Conservation (phyloP, 2,329 filamentous ascomycete species). For the Venturia carpophila region DNA sequence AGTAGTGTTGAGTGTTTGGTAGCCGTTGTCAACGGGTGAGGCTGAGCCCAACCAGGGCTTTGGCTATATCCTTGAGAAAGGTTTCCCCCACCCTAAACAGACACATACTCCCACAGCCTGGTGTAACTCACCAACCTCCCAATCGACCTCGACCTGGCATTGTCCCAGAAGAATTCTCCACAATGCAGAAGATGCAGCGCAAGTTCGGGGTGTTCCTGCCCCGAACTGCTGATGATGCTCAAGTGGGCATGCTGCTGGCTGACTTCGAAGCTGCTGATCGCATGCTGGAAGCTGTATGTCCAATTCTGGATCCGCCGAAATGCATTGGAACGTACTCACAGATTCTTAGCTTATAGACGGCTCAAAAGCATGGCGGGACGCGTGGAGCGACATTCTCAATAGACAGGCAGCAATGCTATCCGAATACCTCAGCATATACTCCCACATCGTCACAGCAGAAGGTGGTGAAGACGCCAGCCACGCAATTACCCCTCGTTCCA, state of each 20-base stretch:
- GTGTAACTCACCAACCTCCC: neutral
- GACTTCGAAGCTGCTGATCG: conserved; percentile 76
- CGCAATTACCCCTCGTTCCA: conserved; percentile 52
- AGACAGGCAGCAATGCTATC: conserved; percentile 59
- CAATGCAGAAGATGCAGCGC: conserved; percentile 65
- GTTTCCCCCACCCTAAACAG: neutral
- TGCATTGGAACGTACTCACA: conserved; percentile 16
- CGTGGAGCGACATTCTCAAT: conserved; percentile 65
- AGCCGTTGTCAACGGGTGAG: neutral
- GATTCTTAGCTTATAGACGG: conserved; percentile 60
- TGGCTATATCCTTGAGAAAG: no score
- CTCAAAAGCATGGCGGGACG: conserved; percentile 67
- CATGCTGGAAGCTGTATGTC: conserved; percentile 59
- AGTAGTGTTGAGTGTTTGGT: neutral
- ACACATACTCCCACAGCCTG: neutral
- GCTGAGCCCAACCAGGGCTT: neutral
- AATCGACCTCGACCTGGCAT: neutral
- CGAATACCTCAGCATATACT: conserved; percentile 66
- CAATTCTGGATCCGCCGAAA: conserved; percentile 8
- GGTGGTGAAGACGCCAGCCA: conserved; percentile 49
- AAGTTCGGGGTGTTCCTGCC: conserved; percentile 66
- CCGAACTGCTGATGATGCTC: conserved; percentile 65
- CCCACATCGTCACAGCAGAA: conserved; percentile 62
- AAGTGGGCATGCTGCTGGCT: conserved; percentile 64
- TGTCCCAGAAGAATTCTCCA: neutral